A percentile compares a stretch with the other conserved stretches of the same genome.
These are phyloP conservation scores for Oryza brachyantha DNA, from an alignment of 176 grass and related monocot species.

Conservation along the genomic window DNA sequence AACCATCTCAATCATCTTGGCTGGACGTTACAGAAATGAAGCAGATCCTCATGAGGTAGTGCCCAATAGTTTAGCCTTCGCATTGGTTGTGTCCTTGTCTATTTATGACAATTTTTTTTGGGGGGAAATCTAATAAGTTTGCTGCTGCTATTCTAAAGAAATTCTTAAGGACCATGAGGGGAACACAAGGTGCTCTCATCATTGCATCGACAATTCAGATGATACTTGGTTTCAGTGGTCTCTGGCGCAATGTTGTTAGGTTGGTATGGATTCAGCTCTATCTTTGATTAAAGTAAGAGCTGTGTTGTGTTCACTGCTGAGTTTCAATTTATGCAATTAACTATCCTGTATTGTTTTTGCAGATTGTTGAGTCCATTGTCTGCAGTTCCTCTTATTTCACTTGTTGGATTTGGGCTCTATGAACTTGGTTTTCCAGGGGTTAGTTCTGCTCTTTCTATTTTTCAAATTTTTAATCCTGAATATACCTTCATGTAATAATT, in stretches of 20 bases:
- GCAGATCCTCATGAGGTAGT: constrained; percentile 75
- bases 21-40: constrained; percentile 71
- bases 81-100: neutral
- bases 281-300: neutral
- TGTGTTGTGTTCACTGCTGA: neutral
- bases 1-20: constrained; percentile 92
- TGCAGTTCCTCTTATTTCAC: constrained; percentile 77
- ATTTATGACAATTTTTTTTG: neutral
- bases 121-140: constrained; percentile 16
- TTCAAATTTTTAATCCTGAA: neutral
- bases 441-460: constrained; percentile 23
- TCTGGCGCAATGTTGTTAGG: constrained; percentile 92
- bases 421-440: constrained; percentile 97
- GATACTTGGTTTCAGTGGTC: constrained; percentile 94
- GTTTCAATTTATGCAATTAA: constrained; percentile 7
- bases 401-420: constrained; percentile 93
- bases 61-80: neutral
- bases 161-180: constrained; percentile 85
- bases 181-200: constrained; percentile 82
- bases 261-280: constrained; percentile 16
- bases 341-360: neutral
- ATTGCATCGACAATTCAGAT: constrained; percentile 88
- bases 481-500: neutral
- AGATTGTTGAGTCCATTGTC: constrained; percentile 82
- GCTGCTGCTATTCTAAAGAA: constrained; percentile 50